These are phyloP conservation scores for Phytophthora sp. DNA, from an alignment of 352 stramenopile genomes.

Conservation along the genomic window DNA sequence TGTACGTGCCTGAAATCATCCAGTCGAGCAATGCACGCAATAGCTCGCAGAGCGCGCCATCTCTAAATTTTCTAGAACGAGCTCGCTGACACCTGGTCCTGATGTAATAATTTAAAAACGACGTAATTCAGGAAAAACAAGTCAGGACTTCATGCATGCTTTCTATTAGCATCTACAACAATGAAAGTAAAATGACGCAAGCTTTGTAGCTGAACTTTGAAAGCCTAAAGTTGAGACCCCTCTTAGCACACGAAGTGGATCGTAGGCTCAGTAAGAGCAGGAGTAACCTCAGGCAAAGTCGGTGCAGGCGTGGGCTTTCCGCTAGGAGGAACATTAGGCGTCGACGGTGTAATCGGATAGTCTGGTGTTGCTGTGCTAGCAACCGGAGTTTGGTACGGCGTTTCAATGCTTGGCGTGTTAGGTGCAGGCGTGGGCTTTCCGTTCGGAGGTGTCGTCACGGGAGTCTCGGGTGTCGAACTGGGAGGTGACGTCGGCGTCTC, in stretches of 20 bases:
- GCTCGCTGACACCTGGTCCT: too few relatives aligned
- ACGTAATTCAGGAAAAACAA: too few relatives aligned
- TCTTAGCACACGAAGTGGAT: slow-evolving; percentile 7
- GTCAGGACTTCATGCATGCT: not conserved
- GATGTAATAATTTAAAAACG: too few relatives aligned
- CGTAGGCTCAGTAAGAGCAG: not conserved
- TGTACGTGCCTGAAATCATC: not conserved
- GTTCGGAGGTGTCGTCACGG: not conserved
- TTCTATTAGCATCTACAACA: slow-evolving; percentile 1
- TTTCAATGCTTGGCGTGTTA: not conserved
- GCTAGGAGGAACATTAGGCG: not conserved
- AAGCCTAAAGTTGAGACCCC: too few relatives aligned
- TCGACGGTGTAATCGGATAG: not conserved
- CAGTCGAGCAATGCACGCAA: too few relatives aligned
- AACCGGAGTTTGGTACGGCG: not conserved
- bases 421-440: not conserved
- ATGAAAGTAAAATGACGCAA: not conserved
- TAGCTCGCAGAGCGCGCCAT: too few relatives aligned
- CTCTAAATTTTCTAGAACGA: too few relatives aligned
- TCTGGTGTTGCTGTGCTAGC: not conserved
- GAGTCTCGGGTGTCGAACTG: not conserved
- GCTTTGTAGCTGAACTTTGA: not conserved
- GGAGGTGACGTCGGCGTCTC: not conserved
- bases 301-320: not conserved
- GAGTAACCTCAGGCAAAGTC: not conserved